These are phyloP conservation scores for Aspergillus sp. DNA, from an alignment of 2,329 filamentous ascomycete species.

Conservation along the genomic window DNA sequence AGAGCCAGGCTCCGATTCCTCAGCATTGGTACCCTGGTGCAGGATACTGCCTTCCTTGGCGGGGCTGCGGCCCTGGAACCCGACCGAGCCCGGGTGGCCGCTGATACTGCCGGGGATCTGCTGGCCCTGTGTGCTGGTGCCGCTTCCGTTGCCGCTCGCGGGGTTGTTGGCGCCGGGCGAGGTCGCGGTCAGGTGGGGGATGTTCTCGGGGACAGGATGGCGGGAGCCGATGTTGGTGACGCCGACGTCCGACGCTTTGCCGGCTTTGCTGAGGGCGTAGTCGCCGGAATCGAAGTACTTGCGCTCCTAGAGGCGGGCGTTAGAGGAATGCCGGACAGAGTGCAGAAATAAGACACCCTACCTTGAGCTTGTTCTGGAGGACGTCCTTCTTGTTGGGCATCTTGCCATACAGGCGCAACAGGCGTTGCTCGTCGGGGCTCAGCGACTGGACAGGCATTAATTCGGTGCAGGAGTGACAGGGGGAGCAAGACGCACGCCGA, in stretches of 20 bases:
- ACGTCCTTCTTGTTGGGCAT: conserved; percentile 93
- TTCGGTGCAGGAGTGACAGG: conserved; percentile 1
- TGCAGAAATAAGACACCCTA: background rate
- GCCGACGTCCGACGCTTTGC: conserved; percentile 88
- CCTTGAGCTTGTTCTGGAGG: conserved; percentile 94
- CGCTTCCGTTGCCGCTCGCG: conserved; percentile 20
- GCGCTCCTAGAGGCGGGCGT: conserved; percentile 56
- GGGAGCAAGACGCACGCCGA: conserved; percentile 61
- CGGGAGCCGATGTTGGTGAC: conserved; percentile 89
- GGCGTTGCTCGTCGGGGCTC: conserved; percentile 86
- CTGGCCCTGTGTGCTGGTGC: conserved; percentile 25
- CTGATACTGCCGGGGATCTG: conserved; percentile 36
- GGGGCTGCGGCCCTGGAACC: conserved; percentile 60
- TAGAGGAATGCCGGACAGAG: background rate
- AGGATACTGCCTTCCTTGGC: conserved; percentile 86
- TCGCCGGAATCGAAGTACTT: conserved; percentile 98
- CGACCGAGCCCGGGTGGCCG: conserved; percentile 29
- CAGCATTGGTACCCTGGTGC: conserved; percentile 67
- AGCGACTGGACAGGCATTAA: conserved; percentile 55
- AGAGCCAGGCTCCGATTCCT: conserved; percentile 27
- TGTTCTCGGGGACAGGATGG: conserved; percentile 90
- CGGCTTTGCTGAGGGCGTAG: conserved; percentile 93
- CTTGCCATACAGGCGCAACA: conserved; percentile 96
- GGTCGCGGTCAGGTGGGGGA: conserved; percentile 74
- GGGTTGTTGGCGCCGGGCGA: conserved; percentile 34